phyloP scores from a whole-genome alignment of 176 grass and related monocot species.

The Guadua angustifolia region DNA sequence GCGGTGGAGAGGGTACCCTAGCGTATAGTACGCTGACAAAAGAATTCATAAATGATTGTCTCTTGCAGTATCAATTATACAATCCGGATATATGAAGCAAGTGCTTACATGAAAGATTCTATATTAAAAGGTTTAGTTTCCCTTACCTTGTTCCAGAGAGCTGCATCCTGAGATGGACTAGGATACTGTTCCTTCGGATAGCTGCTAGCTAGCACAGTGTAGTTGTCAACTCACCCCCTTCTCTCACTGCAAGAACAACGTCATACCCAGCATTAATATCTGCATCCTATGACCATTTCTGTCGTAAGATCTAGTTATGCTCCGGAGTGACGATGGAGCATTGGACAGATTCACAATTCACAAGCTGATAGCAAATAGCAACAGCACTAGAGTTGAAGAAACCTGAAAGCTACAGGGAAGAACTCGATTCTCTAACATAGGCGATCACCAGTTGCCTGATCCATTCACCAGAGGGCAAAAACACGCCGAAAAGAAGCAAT shows the following conservation, averaged over 20 bases:
- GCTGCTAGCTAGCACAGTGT: slow-evolving; percentile 47
- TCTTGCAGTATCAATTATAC: background rate
- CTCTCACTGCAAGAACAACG: slow-evolving; percentile 59
- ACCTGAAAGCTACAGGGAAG: slow-evolving; percentile 31
- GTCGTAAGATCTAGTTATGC: slow-evolving; percentile 50
- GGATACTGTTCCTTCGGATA: slow-evolving; percentile 51
- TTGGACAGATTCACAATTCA: slow-evolving; percentile 20
- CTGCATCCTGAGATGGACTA: slow-evolving; percentile 33
- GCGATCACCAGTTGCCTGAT: background rate
- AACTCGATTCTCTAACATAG: slow-evolving; percentile 50
- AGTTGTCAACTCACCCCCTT: slow-evolving; percentile 52
- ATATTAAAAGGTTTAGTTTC: background rate
- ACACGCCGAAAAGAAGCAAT: background rate
- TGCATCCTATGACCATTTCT: slow-evolving; percentile 40
- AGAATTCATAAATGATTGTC: slow-evolving; percentile 8
- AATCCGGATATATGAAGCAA: background rate
- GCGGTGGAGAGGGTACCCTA: too few species aligned
- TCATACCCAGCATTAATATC: slow-evolving; percentile 57
- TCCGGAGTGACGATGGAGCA: slow-evolving; percentile 51
- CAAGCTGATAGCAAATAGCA: slow-evolving; percentile 30
- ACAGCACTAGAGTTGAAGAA: slow-evolving; percentile 18
- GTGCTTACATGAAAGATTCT: background rate
- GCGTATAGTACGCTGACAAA: too few species aligned
- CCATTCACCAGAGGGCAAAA: background rate
- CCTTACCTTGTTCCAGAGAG: slow-evolving; percentile 59